Base-by-base conservation (phyloP, 2,329 filamentous ascomycete species). In the Colletotrichum liaoningense region DNA sequence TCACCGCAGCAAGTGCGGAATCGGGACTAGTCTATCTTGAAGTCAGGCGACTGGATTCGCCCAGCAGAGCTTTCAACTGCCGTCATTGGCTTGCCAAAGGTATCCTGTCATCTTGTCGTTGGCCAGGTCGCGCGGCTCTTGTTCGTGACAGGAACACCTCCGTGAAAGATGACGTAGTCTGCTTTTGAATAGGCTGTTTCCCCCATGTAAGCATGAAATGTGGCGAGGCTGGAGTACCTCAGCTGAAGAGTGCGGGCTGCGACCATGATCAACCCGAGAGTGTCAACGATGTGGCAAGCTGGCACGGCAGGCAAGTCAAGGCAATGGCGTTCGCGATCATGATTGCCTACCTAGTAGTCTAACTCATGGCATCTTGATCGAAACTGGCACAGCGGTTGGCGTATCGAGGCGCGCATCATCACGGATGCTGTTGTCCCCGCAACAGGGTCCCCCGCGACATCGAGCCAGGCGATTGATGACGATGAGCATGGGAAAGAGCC, bases 401-500 rank as follows among this genome's bases (percentile, higher is more conserved):
- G n/a, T 26, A 38, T 49, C 24, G 49, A 22, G 26, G 59, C 54
- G 30, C 65, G 30, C 59, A 69, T 59, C 42, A 42, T 64, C 28
- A 58, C 58, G 28, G 58, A 22, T 28, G 19, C 28, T 38, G 60
- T 67, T 33, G 19, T 58, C 42, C 59, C 66, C 66, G 66, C 69
- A 54, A 42, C 42, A 33, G 59, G 69, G 30, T 52, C 30, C 55
- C 49, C 60, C 52, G 30, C 67, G 58, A 60, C 62, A 65, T 63
- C 19, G 33, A 52, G 35, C 46, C 58, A 38, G 67, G 46, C 33
- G 55, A 63, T 52, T 70, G 56, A 73, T 70, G 55, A 73, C 70
- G 60, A 73, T 65, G 42, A 33, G 49, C 67, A 35, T 46, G 28
- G 35, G 22, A 35, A 35, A 65, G 65, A 33, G 42, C 14, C 24